A percentile compares a stretch with the other conserved stretches of the same genome.
phyloP scores from a whole-genome alignment of 148 eudicot genomes.

The Simmondsia chinensis region DNA sequence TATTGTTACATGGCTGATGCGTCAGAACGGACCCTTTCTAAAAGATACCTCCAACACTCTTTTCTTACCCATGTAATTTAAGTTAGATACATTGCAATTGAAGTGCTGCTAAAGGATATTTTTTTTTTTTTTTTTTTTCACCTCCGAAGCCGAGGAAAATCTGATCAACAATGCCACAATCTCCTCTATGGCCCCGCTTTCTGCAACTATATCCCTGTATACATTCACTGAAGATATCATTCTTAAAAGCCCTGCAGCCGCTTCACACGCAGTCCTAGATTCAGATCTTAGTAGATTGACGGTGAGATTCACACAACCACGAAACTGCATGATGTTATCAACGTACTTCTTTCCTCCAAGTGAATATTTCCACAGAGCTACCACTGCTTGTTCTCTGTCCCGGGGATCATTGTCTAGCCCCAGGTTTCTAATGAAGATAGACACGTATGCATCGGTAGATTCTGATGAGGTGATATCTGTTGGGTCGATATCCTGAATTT shows the following conservation, averaged over 20 bases:
- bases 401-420: slow-evolving; percentile 73
- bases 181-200: slow-evolving; percentile 82
- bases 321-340: slow-evolving; percentile 55
- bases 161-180: slow-evolving; percentile 49
- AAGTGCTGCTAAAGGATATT: background rate
- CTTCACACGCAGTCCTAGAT: slow-evolving; percentile 68
- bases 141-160: slow-evolving; percentile 59
- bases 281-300: slow-evolving; percentile 62
- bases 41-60: no score
- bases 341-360: slow-evolving; percentile 61
- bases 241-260: slow-evolving; percentile 75
- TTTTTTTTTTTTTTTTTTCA: no score
- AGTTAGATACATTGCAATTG: no score
- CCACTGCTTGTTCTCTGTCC: slow-evolving; percentile 80
- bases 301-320: slow-evolving; percentile 56
- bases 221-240: slow-evolving; percentile 49
- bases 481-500: slow-evolving; percentile 36
- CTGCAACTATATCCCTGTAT: slow-evolving; percentile 69
- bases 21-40: no score
- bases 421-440: slow-evolving; percentile 69
- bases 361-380: slow-evolving; percentile 72
- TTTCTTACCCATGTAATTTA: no score
- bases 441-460: slow-evolving; percentile 50
- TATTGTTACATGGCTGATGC: no score
- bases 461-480: slow-evolving; percentile 25